Evolutionary conservation across 2,329 filamentous ascomycete species (phyloP), one percentile per base, ranked within the genome.

Genomic region (Diatrype stigma): DNA sequence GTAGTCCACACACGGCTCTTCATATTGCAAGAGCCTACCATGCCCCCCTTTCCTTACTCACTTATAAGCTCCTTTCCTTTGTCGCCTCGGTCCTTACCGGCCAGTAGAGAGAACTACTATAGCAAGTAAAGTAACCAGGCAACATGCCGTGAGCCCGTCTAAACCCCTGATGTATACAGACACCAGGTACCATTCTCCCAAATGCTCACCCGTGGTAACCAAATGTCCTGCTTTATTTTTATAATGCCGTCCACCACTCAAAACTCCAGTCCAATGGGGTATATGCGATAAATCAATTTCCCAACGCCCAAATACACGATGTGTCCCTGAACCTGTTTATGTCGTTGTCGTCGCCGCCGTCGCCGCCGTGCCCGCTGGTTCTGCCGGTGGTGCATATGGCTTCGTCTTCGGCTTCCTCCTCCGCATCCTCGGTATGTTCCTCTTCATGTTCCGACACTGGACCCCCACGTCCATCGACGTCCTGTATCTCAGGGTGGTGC

Each of bases 381-480:
- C 40, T 19, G 45, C 42, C 45, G 54, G 30, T 32, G 55, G 42
- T 26, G 54, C 30, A 22, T 48, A n/a, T 42, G 52, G 21, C 22
- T 49, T 53, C n/a, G 50, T 42, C 28, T 55, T 60, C 21, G 44
- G 50, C 30, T 62, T 59, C 42, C 63, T 59, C 42, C 58, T 58
- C 17, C 64, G 60, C 62, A 67, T 62, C 42, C 63, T 60, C 49
- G 63, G 59, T 22, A 57, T 52, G 46, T 55, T 63, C 51, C 58
- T 62, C 51, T 56, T 63, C 59, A 64, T 58, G 45, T 64, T 62
- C 47, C 61, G 64, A 45, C 62, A 62, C n/a, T 55, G 49, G 16
- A 54, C 49, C 22, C 60, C 63, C 6, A 59, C 59, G 47, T 67
- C 64, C 8, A 58, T 28, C 2, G 64, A 65, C 21, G 61, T 58